Conservation (phyloP, 2,329 filamentous ascomycete genomes). For the Truncatella angustata region DNA sequence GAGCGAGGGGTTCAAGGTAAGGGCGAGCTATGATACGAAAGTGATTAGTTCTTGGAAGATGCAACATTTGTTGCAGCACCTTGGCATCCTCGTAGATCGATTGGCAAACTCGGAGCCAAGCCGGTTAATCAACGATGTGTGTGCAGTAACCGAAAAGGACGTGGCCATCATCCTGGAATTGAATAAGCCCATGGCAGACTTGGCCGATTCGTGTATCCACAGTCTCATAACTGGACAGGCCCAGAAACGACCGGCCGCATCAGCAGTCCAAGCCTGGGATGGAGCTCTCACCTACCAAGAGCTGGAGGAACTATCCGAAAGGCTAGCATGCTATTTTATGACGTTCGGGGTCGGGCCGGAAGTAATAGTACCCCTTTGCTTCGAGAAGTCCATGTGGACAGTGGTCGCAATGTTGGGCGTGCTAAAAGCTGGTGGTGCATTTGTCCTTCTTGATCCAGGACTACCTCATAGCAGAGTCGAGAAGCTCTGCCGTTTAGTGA, state of each 20-base stretch:
- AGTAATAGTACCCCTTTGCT: neutral
- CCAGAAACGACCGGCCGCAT: neutral
- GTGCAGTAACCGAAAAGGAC: no score
- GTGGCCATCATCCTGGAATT: no score
- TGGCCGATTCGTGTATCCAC: no score
- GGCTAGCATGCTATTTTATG: neutral
- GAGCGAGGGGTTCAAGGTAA: no score
- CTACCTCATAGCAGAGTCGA: neutral
- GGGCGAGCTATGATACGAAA: no score
- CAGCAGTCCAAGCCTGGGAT: neutral
- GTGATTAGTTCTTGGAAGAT: no score
- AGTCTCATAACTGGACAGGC: neutral
- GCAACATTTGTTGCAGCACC: no score
- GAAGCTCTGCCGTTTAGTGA: neutral
- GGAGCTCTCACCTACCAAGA: neutral
- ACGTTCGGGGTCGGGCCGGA: neutral
- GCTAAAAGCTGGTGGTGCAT: slow-evolving; percentile 31
- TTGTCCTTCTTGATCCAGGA: slow-evolving; percentile 16
- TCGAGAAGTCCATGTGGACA: slow-evolving; percentile 3
- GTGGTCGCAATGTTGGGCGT: slow-evolving; percentile 31
- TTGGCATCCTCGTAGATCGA: no score
- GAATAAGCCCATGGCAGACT: no score
- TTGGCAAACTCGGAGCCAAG: no score
- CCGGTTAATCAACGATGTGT: no score
- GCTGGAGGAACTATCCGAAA: neutral